Evolutionary conservation across 305 asterid species (phyloP).

Genomic region (Fraxinus paxiana): DNA sequence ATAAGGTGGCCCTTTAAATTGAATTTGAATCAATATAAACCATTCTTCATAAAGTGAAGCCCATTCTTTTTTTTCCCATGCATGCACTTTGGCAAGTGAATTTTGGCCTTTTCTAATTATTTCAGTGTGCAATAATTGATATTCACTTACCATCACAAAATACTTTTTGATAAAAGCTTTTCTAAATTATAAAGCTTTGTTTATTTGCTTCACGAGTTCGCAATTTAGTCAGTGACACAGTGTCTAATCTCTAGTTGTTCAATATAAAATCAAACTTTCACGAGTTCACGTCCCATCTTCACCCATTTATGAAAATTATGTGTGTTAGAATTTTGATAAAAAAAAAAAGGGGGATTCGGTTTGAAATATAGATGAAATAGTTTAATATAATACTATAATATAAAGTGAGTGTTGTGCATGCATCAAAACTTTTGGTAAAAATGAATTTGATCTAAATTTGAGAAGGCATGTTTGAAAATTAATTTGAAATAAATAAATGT

Average conservation of each 20-base stretch:
- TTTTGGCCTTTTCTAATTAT: constrained; percentile 17
- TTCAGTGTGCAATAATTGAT: constrained; percentile 21
- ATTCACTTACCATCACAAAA: constrained; percentile 13
- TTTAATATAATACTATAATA: background rate
- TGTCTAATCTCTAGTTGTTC: background rate
- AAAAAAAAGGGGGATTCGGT: background rate
- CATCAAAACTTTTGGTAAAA: background rate
- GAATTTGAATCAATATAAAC: constrained; percentile 20
- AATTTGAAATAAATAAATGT: background rate
- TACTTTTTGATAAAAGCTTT: background rate
- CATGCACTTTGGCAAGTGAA: constrained; percentile 38
- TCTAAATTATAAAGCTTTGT: constrained; percentile 4
- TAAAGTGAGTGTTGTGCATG: background rate
- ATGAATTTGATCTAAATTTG: background rate
- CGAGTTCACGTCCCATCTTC: background rate
- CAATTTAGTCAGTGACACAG: background rate
- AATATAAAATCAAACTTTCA: background rate
- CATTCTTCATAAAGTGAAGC: constrained; percentile 34
- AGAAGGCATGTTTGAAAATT: background rate
- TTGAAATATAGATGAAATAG: background rate
- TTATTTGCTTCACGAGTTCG: constrained; percentile 1
- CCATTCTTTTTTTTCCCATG: constrained; percentile 28
- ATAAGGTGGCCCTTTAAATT: constrained; percentile 18
- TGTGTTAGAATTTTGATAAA: background rate
- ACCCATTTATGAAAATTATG: background rate